These are phyloP conservation scores for Tetradesmus obliquus DNA, from an alignment of 139 green algal species.

Conservation along the genomic window DNA sequence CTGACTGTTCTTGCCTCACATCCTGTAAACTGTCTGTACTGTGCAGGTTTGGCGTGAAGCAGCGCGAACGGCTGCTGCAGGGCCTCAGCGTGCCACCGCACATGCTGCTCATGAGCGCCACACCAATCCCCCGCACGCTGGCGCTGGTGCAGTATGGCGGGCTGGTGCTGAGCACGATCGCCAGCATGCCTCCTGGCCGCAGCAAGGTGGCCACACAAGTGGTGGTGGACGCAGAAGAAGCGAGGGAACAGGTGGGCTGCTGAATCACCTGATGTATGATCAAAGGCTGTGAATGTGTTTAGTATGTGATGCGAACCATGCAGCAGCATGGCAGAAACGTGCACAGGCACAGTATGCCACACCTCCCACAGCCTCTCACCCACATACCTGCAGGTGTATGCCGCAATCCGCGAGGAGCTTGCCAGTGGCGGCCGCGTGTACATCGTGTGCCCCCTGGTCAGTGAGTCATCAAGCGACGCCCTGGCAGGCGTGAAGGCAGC, in stretches of 20 bases:
- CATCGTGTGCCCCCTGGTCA: slow-evolving; percentile 67
- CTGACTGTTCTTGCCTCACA: no score
- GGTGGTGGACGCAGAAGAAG: slow-evolving; percentile 51
- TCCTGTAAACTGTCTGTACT: no score
- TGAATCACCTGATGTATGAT: no score
- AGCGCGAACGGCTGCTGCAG: slow-evolving; percentile 75
- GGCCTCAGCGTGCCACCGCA: slow-evolving; percentile 80
- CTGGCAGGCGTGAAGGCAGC: slow-evolving; percentile 35
- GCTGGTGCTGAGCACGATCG: slow-evolving; percentile 70
- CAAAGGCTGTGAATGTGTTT: no score
- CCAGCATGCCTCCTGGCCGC: slow-evolving; percentile 80
- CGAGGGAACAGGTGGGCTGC: slow-evolving; percentile 54
- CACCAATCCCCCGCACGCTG: slow-evolving; percentile 95
- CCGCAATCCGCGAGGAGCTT: slow-evolving; percentile 71
- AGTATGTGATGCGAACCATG: not conserved
- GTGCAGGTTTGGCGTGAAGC: slow-evolving; percentile 90
- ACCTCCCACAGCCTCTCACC: no score
- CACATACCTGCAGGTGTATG: no score
- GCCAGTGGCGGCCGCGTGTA: slow-evolving; percentile 60
- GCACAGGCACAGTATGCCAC: not conserved
- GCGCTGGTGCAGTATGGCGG: slow-evolving; percentile 83
- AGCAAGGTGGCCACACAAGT: slow-evolving; percentile 61
- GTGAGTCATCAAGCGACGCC: slow-evolving; percentile 12
- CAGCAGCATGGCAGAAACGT: not conserved
- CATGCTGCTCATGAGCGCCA: slow-evolving; percentile 95